Evolutionary conservation across 257 asterid species (phyloP).

Genomic region (Parsonsia alboflavescens): DNA sequence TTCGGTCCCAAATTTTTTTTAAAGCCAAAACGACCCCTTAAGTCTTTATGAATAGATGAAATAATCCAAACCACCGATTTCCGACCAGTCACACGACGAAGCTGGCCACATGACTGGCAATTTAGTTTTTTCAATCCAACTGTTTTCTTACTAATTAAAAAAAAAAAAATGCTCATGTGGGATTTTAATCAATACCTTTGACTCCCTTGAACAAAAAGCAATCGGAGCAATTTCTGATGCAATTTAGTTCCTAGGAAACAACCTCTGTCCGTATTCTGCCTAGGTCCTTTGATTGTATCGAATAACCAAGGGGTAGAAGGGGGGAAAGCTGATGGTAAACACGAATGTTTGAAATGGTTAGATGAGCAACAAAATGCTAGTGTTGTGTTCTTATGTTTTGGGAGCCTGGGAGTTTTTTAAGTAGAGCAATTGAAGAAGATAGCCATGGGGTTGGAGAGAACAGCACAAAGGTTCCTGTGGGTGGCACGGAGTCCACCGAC

Average conservation of each 20-base stretch:
- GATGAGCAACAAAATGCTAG: constrained; percentile 47
- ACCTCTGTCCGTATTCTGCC: constrained; percentile 50
- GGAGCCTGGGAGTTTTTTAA: constrained; percentile 43
- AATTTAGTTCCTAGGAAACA: constrained; percentile 30
- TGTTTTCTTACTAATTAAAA: no score
- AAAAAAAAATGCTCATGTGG: no score
- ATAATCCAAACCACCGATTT: no score
- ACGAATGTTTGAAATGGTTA: constrained; percentile 52
- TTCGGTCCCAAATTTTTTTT: no score
- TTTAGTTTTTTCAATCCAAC: no score
- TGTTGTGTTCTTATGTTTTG: constrained; percentile 55
- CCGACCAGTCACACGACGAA: no score
- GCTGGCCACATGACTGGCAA: no score
- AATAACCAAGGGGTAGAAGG: background rate
- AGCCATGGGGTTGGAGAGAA: constrained; percentile 45
- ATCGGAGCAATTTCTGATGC: constrained; percentile 33
- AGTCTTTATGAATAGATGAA: no score
- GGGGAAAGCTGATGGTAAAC: constrained; percentile 13
- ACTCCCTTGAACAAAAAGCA: constrained; percentile 27
- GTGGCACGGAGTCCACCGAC: constrained; percentile 45
- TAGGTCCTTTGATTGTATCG: constrained; percentile 49
- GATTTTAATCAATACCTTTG: constrained; percentile 44
- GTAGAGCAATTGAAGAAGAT: constrained; percentile 39
- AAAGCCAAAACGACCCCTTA: no score
- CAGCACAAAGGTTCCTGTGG: constrained; percentile 48